These are phyloP conservation scores for Amauroascus niger DNA, from an alignment of 2,329 filamentous ascomycete genomes.

Conservation along the genomic window DNA sequence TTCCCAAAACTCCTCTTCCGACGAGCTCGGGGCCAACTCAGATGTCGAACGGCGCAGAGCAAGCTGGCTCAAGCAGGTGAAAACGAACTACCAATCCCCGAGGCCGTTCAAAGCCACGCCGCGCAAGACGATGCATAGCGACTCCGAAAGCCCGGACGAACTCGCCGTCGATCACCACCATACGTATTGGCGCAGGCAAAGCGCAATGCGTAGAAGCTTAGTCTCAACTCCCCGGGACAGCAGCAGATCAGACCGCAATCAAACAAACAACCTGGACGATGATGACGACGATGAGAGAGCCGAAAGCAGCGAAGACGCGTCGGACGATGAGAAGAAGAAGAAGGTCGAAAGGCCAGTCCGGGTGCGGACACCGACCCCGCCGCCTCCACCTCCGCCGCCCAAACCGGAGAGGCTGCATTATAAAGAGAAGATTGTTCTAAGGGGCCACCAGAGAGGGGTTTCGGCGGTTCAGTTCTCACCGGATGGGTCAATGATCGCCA, in stretches of 20 bases:
- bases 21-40: constrained; percentile 32
- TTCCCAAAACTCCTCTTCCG: constrained; percentile 26
- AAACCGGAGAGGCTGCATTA: constrained; percentile 57
- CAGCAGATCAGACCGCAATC: neutral
- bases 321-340: constrained; percentile 15
- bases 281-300: constrained; percentile 18
- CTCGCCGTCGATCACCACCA: constrained; percentile 32
- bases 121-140: constrained; percentile 16
- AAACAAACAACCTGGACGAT: constrained; percentile 6
- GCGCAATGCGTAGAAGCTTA: constrained; percentile 14
- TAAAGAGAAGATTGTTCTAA: constrained; percentile 58
- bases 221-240: constrained; percentile 22
- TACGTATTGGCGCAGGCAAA: constrained; percentile 26
- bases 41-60: constrained; percentile 29
- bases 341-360: constrained; percentile 13
- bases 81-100: constrained; percentile 11
- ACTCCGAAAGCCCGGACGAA: constrained; percentile 40
- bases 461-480: constrained; percentile 86
- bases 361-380: constrained; percentile 24
- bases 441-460: constrained; percentile 68
- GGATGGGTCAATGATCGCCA: constrained; percentile 80
- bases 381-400: constrained; percentile 33
- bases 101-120: constrained; percentile 5
- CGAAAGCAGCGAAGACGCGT: constrained; percentile 15
- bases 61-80: constrained; percentile 25